Base-by-base conservation (phyloP, 1,284 basidiomycete genomes). In the Rhizoctonia solani region DNA sequence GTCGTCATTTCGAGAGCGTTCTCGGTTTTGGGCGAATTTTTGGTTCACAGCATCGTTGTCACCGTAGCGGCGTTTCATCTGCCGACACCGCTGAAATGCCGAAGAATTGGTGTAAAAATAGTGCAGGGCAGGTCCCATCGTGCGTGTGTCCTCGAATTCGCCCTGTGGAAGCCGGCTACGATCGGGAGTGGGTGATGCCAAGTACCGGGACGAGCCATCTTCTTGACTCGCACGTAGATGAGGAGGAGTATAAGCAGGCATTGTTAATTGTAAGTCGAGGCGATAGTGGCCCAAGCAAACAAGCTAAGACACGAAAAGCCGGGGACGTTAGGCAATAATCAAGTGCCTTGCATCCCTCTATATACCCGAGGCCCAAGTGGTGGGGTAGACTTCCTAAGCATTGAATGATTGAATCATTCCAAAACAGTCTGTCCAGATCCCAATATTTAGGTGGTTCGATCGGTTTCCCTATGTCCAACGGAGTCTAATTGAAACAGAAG, bases 111-210 rank as follows among this genome's bases (percentile, higher is more conserved):
- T 61, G 58, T 61, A 61, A 50, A 61, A 61, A 34, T 61, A 61
- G 58, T 61, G 58, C 9, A 61, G 58, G 1, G 58, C 27, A 2
- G 58, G 58, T 3, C 58, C 58, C 58, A 61, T 61, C 2, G 58
- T 61, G 46, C 58, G 58, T 1, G 58, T 61, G 46, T 61, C 58
- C 58, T 61, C 58, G 46, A 61, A 61, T 34, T 61, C 58, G 46
- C 29, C 6, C 27, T 32, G 37, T n/a, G 46, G 47, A 5, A 50
- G 58, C n/a, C 58, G 14, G 46, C 32, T 61, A n/a, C n/a, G n/a
- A n/a, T n/a, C n/a, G n/a, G 16, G 55, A 4, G 44, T 47, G 44
- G 19, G 11, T 8, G 5, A 27, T 16, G n/a, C n/a, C n/a, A n/a
- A n/a, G n/a, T n/a, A n/a, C 4, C 55, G 41, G 16, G 39, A 25